Base-by-base conservation (phyloP, 345 rosid species). In the Dipteronia sinensis region DNA sequence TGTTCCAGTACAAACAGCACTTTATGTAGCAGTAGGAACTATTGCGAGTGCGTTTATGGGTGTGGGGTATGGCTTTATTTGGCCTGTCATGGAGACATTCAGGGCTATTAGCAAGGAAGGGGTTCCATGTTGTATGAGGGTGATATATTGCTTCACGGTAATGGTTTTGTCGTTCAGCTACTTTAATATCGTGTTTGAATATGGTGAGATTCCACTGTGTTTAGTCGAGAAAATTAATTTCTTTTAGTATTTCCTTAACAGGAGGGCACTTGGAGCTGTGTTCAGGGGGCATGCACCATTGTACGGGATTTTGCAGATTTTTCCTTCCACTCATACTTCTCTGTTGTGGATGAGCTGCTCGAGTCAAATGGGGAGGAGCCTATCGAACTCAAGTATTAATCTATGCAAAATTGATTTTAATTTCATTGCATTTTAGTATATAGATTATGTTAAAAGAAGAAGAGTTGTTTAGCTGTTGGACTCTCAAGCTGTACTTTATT, bases 261-360 rank as follows among this genome's bases (percentile, higher is more conserved):
- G 83, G 77, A 70, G 47, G 79, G 83, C 9, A 76, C 76, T 56
- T 80, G 76, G 79, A 65, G 71, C 71, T 64, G 51, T 70, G 79
- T 76, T 22, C 34, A 11, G 62, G 79, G 83, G 71, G 77, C 80
- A 5, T 76, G 79, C 53, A 80, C 76, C 9, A 68, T 75, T 17
- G 79, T 80, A 29, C 79, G 76, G 0, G 79, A 80, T 63, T 80
- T 75, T 75, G 59, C 82, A 11, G 82, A 80, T 16, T 69, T 80
- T 69, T 80, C 79, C 17, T 75, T 75, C 71, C 78, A 80, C 31
- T 74, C 82, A 7, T 80, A 74, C 78, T 75, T 80, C 46, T 80
- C 82, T 12, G 72, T 75, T 13, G 75, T 80, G 82, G 78, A 80
- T 62, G 82, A 65, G 23, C 42, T 68, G 67, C 78, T 75, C n/a